Base-by-base conservation (phyloP, 2,329 filamentous ascomycete genomes). In the Fusarium tupiense region DNA sequence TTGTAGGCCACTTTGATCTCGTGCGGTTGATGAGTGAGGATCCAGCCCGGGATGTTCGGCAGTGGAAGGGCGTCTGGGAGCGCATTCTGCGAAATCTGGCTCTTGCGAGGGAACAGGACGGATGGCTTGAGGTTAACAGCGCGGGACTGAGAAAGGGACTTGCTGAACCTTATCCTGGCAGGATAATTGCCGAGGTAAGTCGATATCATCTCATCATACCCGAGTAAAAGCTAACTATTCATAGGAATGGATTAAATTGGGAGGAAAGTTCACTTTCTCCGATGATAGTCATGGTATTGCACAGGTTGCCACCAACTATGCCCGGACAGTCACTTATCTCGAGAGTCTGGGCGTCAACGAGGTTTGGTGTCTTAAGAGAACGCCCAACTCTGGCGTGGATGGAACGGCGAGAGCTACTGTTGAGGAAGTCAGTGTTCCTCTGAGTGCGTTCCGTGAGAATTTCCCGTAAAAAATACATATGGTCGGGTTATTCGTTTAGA, bases 1-100 rank as follows among this genome's bases (percentile, higher is more conserved):
- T 99, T 19, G 92, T 99, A 8, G 96, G 95, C 1, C 96, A 99
- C 84, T 97, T 99, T 81, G 96, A 99, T 83, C 89, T 99, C 26
- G 92, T 98, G 62, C 88, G 96, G 19, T 84, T 99, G 72, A 87
- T 96, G 81, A 95, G 93, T 77, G 88, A 90, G 65, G 87, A 93
- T 26, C 92, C 93, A 0, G 89, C 88, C 56, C 82, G 88, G 44
- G 90, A 91, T 72, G 86, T 94, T 66, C 84, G 85, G 44, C 80
- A 80, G 53, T 91, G 90, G 86, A 79, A 82, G 14, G 82, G 85
- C 7, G 93, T 98, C 1, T 98, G 96, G 96, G 83, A 87, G 58
- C 90, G 86, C 79, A 88, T 97, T 38, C 75, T 89, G 76, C 87
- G 95, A 65, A 98, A 98, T 81, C 84, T 99, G 77, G 84, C 88